Base-by-base conservation (phyloP, 78 protist genomes). In the Tieghemostelium lacteum region DNA sequence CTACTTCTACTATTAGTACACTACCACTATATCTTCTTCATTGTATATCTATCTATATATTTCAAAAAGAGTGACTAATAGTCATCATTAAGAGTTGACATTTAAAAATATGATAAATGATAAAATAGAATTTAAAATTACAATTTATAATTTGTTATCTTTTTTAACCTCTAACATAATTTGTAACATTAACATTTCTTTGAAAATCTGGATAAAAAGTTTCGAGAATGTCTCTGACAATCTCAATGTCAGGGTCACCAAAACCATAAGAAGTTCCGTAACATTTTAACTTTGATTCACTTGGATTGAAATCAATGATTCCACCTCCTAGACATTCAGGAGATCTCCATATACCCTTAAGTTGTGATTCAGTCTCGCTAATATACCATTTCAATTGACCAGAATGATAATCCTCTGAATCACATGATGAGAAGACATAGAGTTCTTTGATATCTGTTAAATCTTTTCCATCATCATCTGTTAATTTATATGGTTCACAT, bases 251-350 rank as follows among this genome's bases (percentile, higher is more conserved):
- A 6, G 91, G 91, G 20, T 67, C 57, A 28, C 91, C 91, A 54
- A 34, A 85, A 12, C 63, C 70, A 31, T 50, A 40, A 26, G 55
- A 33, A 3, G 57, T 71, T 1, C 91, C 91, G 49, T 22, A 85
- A 5, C 69, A 52, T 49, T 64, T 66, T 0, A 85, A 20, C 45
- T 36, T 29, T 54, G 64, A 45, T 19, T 85, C 49, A 3, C n/a
- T 5, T 31, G 64, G 22, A 61, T 85, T 60, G 6, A 85, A 34
- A 37, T 36, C 50, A 22, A 65, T 17, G 0, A 85, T 85, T 4
- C 91, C 91, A 36, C 91, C 91, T 62, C 91, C 91, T 26, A 85
- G 28, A 85, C 88, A 78, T 55, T 37, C 33, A 28, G 80, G 64
- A 31, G 33, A n/a, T 33, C 66, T 73, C 36, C 42, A 73, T 12